Conservation (phyloP, 768 basidiomycete genomes). For the Brasilioporus rufonigricans region DNA sequence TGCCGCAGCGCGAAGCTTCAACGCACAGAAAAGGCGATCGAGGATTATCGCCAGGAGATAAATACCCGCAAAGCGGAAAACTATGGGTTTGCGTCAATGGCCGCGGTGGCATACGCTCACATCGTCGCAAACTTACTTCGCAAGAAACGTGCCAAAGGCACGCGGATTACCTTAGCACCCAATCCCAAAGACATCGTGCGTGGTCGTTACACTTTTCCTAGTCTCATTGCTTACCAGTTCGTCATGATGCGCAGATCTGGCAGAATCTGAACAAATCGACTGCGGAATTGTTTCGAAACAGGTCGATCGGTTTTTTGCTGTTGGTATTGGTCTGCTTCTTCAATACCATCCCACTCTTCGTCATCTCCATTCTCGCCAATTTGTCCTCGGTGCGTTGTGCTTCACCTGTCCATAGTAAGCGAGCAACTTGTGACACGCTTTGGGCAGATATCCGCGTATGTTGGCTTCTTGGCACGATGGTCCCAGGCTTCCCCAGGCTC, state of each 20-base stretch:
- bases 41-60: slow-evolving; percentile 69
- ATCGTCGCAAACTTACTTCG: slow-evolving; percentile 71
- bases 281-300: slow-evolving; percentile 63
- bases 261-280: slow-evolving; percentile 78
- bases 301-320: slow-evolving; percentile 72
- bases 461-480: slow-evolving; percentile 78
- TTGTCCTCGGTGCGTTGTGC: slow-evolving; percentile 61
- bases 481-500: slow-evolving; percentile 53
- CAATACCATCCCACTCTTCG: slow-evolving; percentile 89
- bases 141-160: slow-evolving; percentile 70
- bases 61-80: slow-evolving; percentile 78
- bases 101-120: slow-evolving; percentile 84
- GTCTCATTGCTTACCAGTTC: not conserved
- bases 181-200: slow-evolving; percentile 87
- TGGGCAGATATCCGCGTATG: slow-evolving; percentile 49
- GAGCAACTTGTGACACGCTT: slow-evolving; percentile 1
- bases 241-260: slow-evolving; percentile 64
- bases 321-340: slow-evolving; percentile 83
- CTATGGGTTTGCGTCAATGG: slow-evolving; percentile 92
- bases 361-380: slow-evolving; percentile 91
- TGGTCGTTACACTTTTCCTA: slow-evolving; percentile 1
- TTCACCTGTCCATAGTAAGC: not conserved
- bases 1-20: slow-evolving; percentile 39
- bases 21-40: slow-evolving; percentile 72
- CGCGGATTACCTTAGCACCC: slow-evolving; percentile 71